Conservation (phyloP, 805 yeast genomes). For the Teunomyces stri region DNA sequence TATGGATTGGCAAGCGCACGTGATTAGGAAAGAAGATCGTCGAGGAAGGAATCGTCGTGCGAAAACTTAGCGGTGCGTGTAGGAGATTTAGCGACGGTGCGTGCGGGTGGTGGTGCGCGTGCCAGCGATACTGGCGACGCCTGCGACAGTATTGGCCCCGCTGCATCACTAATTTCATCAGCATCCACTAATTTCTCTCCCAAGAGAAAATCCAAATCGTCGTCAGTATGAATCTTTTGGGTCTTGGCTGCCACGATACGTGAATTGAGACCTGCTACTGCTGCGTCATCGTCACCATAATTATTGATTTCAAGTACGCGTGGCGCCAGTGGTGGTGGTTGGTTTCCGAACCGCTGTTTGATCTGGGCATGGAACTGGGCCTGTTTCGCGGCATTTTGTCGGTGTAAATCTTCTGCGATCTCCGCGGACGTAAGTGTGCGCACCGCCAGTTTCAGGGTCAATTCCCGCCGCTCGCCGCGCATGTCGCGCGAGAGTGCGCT, state of each 20-base stretch:
- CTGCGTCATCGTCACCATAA: constrained; percentile 19
- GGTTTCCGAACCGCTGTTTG: constrained; percentile 21
- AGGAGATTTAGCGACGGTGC: neutral
- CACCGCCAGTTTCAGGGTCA: constrained; percentile 5
- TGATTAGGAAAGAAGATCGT: neutral
- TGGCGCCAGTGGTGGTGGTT: constrained; percentile 4
- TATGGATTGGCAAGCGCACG: neutral
- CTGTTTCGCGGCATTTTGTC: constrained; percentile 25
- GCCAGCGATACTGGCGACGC: neutral
- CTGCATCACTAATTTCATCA: too few relatives aligned
- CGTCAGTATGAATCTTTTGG: constrained; percentile 1
- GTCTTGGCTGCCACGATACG: neutral
- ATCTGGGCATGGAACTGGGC: constrained; percentile 27
- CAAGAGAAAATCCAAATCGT: constrained; percentile 12
- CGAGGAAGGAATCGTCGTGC: constrained; percentile 1
- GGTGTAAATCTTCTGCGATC: constrained; percentile 19
- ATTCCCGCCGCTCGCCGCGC: neutral
- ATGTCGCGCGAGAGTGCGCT: constrained; percentile 6
- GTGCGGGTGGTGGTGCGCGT: neutral
- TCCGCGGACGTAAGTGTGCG: constrained; percentile 27
- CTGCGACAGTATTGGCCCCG: too few relatives aligned
- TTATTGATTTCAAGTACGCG: constrained; percentile 38
- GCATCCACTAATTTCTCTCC: constrained; percentile 8
- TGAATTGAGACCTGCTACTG: constrained; percentile 3
- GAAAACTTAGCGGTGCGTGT: neutral